A percentile compares a stretch with the other conserved stretches of the same genome.
Conservation (phyloP, 148 eudicot species). For the Persicaria tinctoria region DNA sequence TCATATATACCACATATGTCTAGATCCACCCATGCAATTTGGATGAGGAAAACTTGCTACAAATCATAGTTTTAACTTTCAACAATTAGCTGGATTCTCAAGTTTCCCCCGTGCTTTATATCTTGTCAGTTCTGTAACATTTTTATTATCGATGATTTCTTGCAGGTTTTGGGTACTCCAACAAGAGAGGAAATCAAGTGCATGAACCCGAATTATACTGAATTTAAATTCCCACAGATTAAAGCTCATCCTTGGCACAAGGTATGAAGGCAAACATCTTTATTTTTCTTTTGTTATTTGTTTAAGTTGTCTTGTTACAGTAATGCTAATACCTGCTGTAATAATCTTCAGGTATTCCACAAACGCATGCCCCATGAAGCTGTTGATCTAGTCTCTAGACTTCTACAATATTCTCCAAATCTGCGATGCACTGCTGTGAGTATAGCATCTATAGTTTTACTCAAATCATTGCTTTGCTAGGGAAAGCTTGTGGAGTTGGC, state of each 20-base stretch:
- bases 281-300: background rate
- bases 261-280: constrained; percentile 33
- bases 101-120: background rate
- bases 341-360: constrained; percentile 59
- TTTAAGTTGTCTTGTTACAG: background rate
- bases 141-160: background rate
- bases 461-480: background rate
- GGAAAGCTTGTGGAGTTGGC: constrained; percentile 3
- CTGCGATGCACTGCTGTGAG: constrained; percentile 84
- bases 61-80: background rate
- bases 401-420: constrained; percentile 85
- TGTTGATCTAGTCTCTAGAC: constrained; percentile 86
- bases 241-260: constrained; percentile 98
- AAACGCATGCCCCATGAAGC: constrained; percentile 93
- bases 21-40: background rate
- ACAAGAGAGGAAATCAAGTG: constrained; percentile 93
- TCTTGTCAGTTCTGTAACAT: background rate
- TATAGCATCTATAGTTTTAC: background rate
- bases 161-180: constrained; percentile 89
- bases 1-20: background rate
- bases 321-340: background rate
- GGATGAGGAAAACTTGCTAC: background rate
- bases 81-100: background rate
- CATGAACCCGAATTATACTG: constrained; percentile 92
- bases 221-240: constrained; percentile 83